Evolutionary conservation across 495 filamentous ascomycete genomes (phyloP).

Genomic region (Pseudoneurospora amorphoporcata): DNA sequence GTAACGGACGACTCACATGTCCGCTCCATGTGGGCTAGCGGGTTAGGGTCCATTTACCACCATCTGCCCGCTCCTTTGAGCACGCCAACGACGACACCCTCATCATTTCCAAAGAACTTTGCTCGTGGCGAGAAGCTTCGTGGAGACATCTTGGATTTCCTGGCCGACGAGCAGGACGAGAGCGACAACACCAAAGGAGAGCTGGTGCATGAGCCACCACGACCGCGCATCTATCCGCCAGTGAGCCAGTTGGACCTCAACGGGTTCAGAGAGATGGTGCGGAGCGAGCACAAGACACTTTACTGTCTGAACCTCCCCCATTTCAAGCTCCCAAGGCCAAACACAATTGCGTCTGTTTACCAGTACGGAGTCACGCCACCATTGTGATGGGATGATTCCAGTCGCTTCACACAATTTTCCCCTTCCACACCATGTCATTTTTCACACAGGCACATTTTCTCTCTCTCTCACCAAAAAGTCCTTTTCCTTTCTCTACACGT

Average conservation of each 20-base stretch:
- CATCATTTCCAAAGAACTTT: background rate
- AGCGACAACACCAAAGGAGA: background rate
- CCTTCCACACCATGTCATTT: background rate
- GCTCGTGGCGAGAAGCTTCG: background rate
- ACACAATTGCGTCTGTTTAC: background rate
- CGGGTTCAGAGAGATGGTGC: constrained; percentile 1
- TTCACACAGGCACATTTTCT: background rate
- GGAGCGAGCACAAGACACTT: background rate
- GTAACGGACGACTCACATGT: constrained; percentile 14
- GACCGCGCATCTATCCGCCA: constrained; percentile 5
- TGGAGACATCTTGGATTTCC: background rate
- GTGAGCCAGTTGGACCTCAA: constrained; percentile 2
- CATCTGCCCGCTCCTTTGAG: background rate
- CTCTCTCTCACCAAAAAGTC: background rate
- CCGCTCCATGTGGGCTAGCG: constrained; percentile 13
- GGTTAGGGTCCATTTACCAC: constrained; percentile 19
- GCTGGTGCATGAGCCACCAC: constrained; percentile 2
- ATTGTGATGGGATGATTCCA: background rate
- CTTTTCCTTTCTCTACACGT: background rate
- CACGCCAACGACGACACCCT: background rate
- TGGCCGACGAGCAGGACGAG: background rate
- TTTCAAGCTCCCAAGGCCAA: background rate
- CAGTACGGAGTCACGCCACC: background rate
- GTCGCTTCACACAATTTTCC: background rate
- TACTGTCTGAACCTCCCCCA: background rate